Base-by-base conservation (phyloP, 192 early-diverging fungal genomes). In the Coemansia sp. region DNA sequence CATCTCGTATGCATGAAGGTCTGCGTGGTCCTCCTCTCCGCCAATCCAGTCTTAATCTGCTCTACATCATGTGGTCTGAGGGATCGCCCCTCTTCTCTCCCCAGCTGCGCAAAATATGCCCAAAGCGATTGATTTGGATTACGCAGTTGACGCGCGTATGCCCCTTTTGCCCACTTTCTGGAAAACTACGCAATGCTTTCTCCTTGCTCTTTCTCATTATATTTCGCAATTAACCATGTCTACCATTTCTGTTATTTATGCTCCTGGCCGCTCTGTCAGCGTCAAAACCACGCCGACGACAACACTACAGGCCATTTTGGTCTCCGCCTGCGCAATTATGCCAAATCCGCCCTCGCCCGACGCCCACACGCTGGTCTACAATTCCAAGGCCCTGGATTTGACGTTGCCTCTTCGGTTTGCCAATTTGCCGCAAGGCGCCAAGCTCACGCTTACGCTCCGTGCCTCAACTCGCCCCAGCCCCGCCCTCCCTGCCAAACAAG, bases 401-500 rank as follows among this genome's bases (percentile, higher is more conserved):
- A 86, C 92, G 6, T 79, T 92, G 10, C 84, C 89, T 1, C 83
- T 94, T 17, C 88, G 93, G 37, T 91, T 94, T 78, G 91, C 92
- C 35, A 94, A 93, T 69, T 75, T 96, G 36, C 89, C 93, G 3
- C 78, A 89, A 3, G 91, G 91, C 14, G 93, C 93, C 51, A 93
- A 89, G 64, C 85, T 96, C 7, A 81, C 80, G 37, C 79, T 96
- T 17, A 64, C 48, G 27, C 59, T 70, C 78, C 67, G 67, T 17
- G 24, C 50, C 19, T 29, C 21, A 19, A 16, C 27, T 31, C 53
- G 24, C 31, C 13, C 53, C 31, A 54, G 53, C 17, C 53, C 53
- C 53, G 11, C 5, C 31, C n/a, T 17, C 3, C 14, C 44, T 5
- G 63, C 62, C 10, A 27, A 41, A 14, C 40, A 41, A 33, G 45